Evolutionary conservation across 306 rosid genomes (phyloP), one percentile per base, ranked within the genome.

Genomic region (Castanea sativa): DNA sequence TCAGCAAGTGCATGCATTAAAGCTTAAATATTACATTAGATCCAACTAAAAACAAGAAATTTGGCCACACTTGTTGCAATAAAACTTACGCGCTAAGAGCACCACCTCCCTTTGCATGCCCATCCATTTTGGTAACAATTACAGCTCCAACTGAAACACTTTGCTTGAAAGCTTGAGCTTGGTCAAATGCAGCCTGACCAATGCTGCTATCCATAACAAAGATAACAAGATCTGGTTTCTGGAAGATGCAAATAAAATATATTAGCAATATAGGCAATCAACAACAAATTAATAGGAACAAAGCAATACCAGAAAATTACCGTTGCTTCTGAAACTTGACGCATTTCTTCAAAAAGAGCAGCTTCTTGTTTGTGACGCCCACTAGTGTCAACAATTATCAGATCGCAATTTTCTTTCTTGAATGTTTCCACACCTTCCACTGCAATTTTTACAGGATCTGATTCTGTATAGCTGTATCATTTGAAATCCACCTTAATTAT

Each of bases 191-290:
- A 51, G 97, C 92, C 88, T 93, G 97, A 82, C 98, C 98, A 6
- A 93, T 91, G 84, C 92, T 91, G 83, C 93, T 89, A 77, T 93
- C 98, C 95, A 93, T 93, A 71, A 92, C 98, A 83, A 92, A 94
- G 80, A 89, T 86, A 51, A 94, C 94, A 83, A 94, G 92, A 78
- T 94, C 98, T 20, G 97, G 93, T 75, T 89, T 88, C 94, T 92
- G 91, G 74, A 85, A 70, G 75, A 88, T 56, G 79, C 56, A 80
- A 78, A 58, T 30, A 68, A 89, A 71, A 77, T 5, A 58, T 79
- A 73, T 75, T 68, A 84, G 72, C 57, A 51, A 35, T 49, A 55
- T 55, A 58, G 71, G 25, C 65, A 18, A 61, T 71, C 8, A 52
- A 23, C 56, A 29, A 68, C 53, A 78, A 12, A 60, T 33, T 61